These are phyloP conservation scores for Strobilomyces confusus DNA, from an alignment of 768 basidiomycete species.

Conservation along the genomic window DNA sequence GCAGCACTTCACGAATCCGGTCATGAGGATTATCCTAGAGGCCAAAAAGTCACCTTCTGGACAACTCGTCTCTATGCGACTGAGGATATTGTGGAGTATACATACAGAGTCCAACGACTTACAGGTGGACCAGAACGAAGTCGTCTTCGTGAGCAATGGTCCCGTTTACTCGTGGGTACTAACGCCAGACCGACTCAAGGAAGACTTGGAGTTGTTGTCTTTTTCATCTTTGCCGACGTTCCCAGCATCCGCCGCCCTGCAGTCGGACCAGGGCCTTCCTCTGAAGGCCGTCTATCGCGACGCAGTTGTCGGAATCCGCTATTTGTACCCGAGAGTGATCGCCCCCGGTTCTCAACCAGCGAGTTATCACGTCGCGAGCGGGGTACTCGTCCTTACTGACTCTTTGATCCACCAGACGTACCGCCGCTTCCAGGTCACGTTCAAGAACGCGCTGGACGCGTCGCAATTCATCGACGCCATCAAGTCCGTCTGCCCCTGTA, in stretches of 20 bases:
- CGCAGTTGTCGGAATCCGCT: slow-evolving; percentile 69
- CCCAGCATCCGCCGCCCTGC: slow-evolving; percentile 24
- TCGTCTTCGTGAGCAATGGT: slow-evolving; percentile 56
- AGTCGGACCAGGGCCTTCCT: slow-evolving; percentile 55
- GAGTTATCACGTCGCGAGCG: slow-evolving; percentile 8
- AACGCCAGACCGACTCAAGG: slow-evolving; percentile 39
- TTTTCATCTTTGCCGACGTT: slow-evolving; percentile 49
- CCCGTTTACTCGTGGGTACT: not conserved
- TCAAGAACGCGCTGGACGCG: slow-evolving; percentile 46
- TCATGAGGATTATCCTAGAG: slow-evolving; percentile 60
- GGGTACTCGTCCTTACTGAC: slow-evolving; percentile 4
- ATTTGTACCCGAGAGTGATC: slow-evolving; percentile 48
- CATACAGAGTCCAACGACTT: slow-evolving; percentile 34
- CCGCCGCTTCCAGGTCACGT: slow-evolving; percentile 75
- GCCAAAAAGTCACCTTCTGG: slow-evolving; percentile 46
- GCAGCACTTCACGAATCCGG: slow-evolving; percentile 76
- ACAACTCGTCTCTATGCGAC: slow-evolving; percentile 57
- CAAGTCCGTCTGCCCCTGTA: slow-evolving; percentile 71
- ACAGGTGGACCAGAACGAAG: slow-evolving; percentile 46
- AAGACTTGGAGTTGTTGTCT: slow-evolving; percentile 70
- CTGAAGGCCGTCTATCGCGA: slow-evolving; percentile 79
- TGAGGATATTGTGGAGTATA: slow-evolving; percentile 65
- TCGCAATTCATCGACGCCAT: slow-evolving; percentile 59
- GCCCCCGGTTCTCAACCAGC: slow-evolving; percentile 31
- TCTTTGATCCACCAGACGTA: slow-evolving; percentile 45